Evolutionary conservation across 208 protist species (phyloP), one percentile per base, ranked within the genome.

Genomic region (Vickermania ingenoplastis): DNA sequence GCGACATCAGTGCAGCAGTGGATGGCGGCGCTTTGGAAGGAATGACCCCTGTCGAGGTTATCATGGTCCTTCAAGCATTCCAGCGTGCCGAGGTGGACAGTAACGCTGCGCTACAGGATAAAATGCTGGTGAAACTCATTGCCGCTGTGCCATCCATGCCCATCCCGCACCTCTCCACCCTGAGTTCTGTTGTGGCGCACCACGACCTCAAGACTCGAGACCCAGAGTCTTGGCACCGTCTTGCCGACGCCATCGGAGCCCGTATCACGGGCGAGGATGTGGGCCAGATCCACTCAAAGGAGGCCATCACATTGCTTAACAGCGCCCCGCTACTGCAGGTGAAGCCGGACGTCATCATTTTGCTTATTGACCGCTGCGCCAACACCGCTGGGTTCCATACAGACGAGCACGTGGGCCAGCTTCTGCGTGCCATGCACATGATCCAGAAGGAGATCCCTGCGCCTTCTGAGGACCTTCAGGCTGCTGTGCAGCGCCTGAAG

Each of bases 31-130:
- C 65, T 21, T 69, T 88, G 57, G 58, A 53, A 11, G 72, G 86
- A 22, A 87, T 94, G 78, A 79, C 71, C 29, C 73, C 83, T 21
- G 87, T 94, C 7, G 83, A 94, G 59, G 59, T 91, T 52, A 79
- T 91, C 4, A 93, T 93, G 86, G 66, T 87, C 57, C 61, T 91
- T 26, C 86, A 93, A 61, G 86, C 86, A 17, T 89, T 87, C 59
- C 59, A 73, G 58, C 79, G 86, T 22, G 53, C 61, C 27, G 53
- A 53, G 51, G 66, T 92, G n/a, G 22, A 59, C 11, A 70, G 70
- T 1, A 69, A 71, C 21, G 71, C 41, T 4, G 41, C 61, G 52
- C 54, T 87, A 56, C 75, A 83, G 65, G 67, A 79, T 29, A 52
- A 54, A 7, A 63, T 92, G 45, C 27, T 89, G 26, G 48, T 63